phyloP scores from a whole-genome alignment of 768 basidiomycete species.

The Mycena sanguinolenta region DNA sequence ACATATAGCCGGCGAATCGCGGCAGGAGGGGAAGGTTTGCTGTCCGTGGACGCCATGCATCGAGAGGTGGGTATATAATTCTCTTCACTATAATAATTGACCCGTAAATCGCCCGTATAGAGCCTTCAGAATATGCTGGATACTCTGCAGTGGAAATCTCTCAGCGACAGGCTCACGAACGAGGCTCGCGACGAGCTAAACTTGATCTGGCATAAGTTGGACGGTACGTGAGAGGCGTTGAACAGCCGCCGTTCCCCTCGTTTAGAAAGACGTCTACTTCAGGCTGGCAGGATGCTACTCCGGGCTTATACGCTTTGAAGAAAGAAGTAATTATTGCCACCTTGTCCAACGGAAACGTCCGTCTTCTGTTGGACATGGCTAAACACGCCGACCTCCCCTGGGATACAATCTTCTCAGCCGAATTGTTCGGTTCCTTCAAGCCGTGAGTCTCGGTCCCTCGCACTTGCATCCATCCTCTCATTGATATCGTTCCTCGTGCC shows the following conservation, averaged over 20 bases:
- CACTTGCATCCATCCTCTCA: no score
- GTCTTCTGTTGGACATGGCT: conserved; percentile 74
- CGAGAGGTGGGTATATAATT: conserved; percentile 55
- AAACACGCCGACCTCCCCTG: conserved; percentile 73
- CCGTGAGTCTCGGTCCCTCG: conserved; percentile 57
- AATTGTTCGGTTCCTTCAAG: conserved; percentile 74
- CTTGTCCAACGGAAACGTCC: conserved; percentile 75
- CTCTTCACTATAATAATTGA: not conserved
- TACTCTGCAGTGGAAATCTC: conserved; percentile 61
- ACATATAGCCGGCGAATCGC: conserved; percentile 56
- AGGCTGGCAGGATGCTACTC: conserved; percentile 71
- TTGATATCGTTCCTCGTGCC: not conserved
- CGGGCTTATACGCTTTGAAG: conserved; percentile 65
- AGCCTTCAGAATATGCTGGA: conserved; percentile 69
- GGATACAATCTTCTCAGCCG: conserved; percentile 73
- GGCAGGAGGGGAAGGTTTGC: conserved; percentile 59
- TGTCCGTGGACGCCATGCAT: conserved; percentile 69
- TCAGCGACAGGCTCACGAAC: conserved; percentile 61
- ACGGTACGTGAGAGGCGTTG: conserved; percentile 50
- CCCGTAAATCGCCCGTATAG: conserved; percentile 55
- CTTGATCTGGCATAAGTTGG: conserved; percentile 70
- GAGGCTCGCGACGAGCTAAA: conserved; percentile 59
- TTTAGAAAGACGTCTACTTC: not conserved
- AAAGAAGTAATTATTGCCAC: conserved; percentile 63
- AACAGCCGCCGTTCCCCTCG: not conserved